Evolutionary conservation across 2,329 filamentous ascomycete species (phyloP), one percentile per base, ranked within the genome.

Genomic region (Xylariales sp.): DNA sequence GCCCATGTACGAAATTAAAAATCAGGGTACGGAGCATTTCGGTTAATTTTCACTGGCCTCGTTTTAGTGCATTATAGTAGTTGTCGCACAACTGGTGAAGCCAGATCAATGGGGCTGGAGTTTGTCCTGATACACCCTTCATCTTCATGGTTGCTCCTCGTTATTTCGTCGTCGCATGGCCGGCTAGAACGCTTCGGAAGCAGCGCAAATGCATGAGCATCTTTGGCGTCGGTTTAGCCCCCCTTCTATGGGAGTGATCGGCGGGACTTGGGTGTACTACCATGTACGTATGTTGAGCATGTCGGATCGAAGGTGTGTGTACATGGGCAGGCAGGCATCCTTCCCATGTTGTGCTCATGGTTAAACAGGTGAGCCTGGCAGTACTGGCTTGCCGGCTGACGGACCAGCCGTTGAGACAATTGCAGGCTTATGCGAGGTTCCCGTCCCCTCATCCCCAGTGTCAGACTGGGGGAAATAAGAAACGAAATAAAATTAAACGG

Each of bases 11-110:
- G 10, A 50, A 34, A 64, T 60, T 61, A 64, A 61, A 61, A 68
- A 57, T 43, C 55, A 68, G 65, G 56, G 56, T 65, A 68, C 55
- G 65, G 65, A 52, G 56, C 62, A 68, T 64, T 68, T 68, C 61
- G 56, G 65, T 57, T 68, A 68, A 68, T 61, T 56, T 30, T 2
- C 41, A 53, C 36, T 56, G 57, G 41, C 58, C 65, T 57, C 41
- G 7, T 48, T 62, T 30, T 50, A 23, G 6, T 16, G 18, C 6
- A 23, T 5, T 49, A 18, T 0, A 48, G 65, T 46, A 57, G 45
- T 34, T 48, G 45, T 64, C 36, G 45, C 55, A 36, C 45, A 39
- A 53, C 28, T 45, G 61, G 52, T 62, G 46, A 60, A 50, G 57
- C 52, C 30, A 41, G 39, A 45, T 16, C 36, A 48, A 43, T 49